Evolutionary conservation across 768 basidiomycete species (phyloP), one percentile per base, ranked within the genome.

Genomic region (Mycena albidolilacea): DNA sequence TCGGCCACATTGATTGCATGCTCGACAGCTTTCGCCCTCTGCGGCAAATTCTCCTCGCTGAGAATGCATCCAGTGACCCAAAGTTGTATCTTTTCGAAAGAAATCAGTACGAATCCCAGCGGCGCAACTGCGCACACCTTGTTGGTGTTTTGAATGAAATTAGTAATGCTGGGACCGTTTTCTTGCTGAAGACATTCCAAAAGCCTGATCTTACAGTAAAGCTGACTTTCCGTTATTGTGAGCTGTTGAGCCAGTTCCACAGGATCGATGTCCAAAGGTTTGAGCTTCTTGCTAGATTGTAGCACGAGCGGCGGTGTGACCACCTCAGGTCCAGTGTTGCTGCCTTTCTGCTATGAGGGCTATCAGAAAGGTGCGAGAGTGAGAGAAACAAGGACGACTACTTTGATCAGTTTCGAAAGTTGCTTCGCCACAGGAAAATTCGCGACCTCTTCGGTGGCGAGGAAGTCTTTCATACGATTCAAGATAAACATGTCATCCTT

Each of bases 211-310:
- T 90, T 92, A 82, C 93, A 92, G 83, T 96, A 99, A 48, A 97
- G 83, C 58, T 88, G 85, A 75, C 93, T 94, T 82, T 99, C 97
- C 85, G 97, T 87, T 70, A 98, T 91, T 1, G 97, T 98, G 72
- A 99, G 84, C 80, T 99, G 97, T 38, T 97, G 89, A 0, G 97
- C 97, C n/a, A 98, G 81, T 81, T 99, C 97, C 67, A 96, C 82
- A 0, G 97, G 87, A 75, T 97, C 94, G 60, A 98, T 89, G 78
- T 99, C 97, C 21, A 90, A 82, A 9, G 98, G 84, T 75, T 95
- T 96, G 70, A 97, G 81, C 80, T 90, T 93, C 83, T 90, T 92
- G 70, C 82, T 85, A 48, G 87, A 83, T 80, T 90, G 93, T 1
- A 96, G 96, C 8, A 91, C 64, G 67, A 97, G 92, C 2, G 96